Conservation (phyloP, 768 basidiomycete species). For the Amanita brunnescens region DNA sequence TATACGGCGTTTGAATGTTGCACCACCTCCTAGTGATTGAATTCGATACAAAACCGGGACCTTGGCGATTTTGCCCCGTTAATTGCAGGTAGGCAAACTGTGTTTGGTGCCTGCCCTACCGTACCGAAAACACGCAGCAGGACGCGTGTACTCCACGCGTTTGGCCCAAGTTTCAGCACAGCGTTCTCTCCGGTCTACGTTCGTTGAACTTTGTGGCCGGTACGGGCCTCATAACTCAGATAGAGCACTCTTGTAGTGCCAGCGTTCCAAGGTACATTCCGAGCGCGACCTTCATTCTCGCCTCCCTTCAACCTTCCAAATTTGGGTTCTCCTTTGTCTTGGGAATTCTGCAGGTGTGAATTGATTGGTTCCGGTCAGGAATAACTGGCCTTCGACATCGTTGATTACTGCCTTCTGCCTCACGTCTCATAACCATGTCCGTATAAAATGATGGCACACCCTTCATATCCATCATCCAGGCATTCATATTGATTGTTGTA, state of each 20-base stretch:
- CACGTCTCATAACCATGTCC: conserved; percentile 28
- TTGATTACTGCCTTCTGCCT: conserved; percentile 30
- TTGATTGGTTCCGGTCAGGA: conserved; percentile 24
- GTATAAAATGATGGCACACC: conserved; percentile 37
- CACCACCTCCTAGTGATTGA: neutral
- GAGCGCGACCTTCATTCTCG: neutral
- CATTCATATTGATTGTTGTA: conserved; percentile 28
- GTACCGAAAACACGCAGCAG: neutral
- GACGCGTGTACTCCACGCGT: neutral
- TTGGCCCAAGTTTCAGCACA: neutral
- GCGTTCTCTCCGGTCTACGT: neutral
- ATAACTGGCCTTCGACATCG: conserved; percentile 27
- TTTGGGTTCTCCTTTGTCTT: conserved; percentile 43
- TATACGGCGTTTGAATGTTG: neutral
- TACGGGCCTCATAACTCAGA: neutral
- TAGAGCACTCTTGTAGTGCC: neutral
- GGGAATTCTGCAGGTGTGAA: conserved; percentile 28
- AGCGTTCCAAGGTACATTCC: neutral
- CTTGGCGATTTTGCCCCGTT: neutral
- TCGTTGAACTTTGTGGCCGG: neutral
- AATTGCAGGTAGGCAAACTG: neutral
- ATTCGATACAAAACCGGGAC: neutral
- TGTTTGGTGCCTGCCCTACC: neutral
- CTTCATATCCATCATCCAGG: conserved; percentile 25
- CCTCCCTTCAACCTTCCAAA: conserved; percentile 41